Base-by-base conservation (phyloP, 2,329 filamentous ascomycete genomes). In the Cytospora leucostoma region DNA sequence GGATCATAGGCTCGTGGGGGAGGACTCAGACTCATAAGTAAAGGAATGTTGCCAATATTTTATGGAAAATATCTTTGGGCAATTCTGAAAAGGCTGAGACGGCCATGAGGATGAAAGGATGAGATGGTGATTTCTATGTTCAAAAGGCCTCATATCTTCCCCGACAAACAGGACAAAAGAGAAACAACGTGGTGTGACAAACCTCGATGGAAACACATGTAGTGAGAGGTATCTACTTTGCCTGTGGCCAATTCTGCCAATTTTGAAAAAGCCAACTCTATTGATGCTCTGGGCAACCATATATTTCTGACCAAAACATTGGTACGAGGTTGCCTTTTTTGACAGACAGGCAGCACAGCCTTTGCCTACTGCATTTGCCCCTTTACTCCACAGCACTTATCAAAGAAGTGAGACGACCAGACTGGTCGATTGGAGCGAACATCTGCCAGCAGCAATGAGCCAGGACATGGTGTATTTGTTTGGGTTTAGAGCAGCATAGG, bases 61-160 rank as follows among this genome's bases (percentile, higher is more conserved):
- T 53, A 33, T 34, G 33, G 49, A 13, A 60, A 17, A 56, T n/a
- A 15, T 13, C 49, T 54, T 56, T 56, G 49, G 38, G 50, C 32
- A 61, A 35, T 19, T 8, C 27, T 2, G 37, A 10, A 35, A 27
- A 15, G 19, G 32, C 15, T 27, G 12, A 15, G n/a, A 50, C 37
- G 3, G 17, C 13, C 12, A 11, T 34, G 32, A n/a, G 50, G 37
- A 61, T 5, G 2, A 32, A 15, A 27, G 8, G 4, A 32, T 27
- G 51, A 34, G 49, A n/a, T 21, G 37, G 40, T 33, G 37, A 52
- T 19, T 15, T 34, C n/a, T 10, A n/a, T 13, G 5, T 19, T 52
- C 11, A 51, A 49, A 61, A 19, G 50, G 19, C 7, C 4, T 44
- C 35, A 5, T 38, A 32, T 32, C n/a, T 21, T 32, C 19, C 13